Evolutionary conservation across 2,329 filamentous ascomycete species (phyloP).

Genomic region (Talaromyces atroroseus): DNA sequence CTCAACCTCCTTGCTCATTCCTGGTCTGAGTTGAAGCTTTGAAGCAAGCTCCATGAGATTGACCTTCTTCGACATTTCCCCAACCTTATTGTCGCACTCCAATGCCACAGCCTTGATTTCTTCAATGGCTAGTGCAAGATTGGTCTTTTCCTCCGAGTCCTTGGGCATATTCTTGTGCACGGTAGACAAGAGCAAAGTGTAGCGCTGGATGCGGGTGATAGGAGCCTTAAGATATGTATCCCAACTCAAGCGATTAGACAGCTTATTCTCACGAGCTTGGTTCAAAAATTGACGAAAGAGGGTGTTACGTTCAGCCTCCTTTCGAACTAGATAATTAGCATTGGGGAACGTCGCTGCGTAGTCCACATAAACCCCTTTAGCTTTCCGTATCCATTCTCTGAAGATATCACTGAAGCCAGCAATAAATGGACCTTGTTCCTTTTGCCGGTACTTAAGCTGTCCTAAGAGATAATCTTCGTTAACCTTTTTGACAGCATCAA

Average conservation of each 20-base stretch:
- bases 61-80: slow-evolving; percentile 86
- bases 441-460: slow-evolving; percentile 92
- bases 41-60: slow-evolving; percentile 76
- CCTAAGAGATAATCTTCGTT: slow-evolving; percentile 90
- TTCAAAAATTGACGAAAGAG: slow-evolving; percentile 84
- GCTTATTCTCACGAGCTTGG: slow-evolving; percentile 68
- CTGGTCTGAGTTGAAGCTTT: slow-evolving; percentile 78
- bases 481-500: slow-evolving; percentile 79
- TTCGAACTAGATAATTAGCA: slow-evolving; percentile 75
- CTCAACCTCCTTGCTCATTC: slow-evolving; percentile 74
- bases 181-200: slow-evolving; percentile 74
- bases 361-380: slow-evolving; percentile 79
- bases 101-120: slow-evolving; percentile 85
- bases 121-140: slow-evolving; percentile 75
- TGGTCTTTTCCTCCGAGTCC: slow-evolving; percentile 85
- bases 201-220: slow-evolving; percentile 86
- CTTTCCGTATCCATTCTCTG: slow-evolving; percentile 96
- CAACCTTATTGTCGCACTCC: slow-evolving; percentile 88
- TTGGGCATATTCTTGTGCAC: slow-evolving; percentile 77
- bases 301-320: slow-evolving; percentile 77
- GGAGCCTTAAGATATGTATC: slow-evolving; percentile 91
- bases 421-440: slow-evolving; percentile 94
- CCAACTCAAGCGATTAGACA: slow-evolving; percentile 81
- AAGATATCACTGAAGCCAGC: slow-evolving; percentile 94
- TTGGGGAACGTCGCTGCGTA: slow-evolving; percentile 85